Conservation (phyloP, 2,329 filamentous ascomycete genomes). For the Fusarium pseudoanthophilum region DNA sequence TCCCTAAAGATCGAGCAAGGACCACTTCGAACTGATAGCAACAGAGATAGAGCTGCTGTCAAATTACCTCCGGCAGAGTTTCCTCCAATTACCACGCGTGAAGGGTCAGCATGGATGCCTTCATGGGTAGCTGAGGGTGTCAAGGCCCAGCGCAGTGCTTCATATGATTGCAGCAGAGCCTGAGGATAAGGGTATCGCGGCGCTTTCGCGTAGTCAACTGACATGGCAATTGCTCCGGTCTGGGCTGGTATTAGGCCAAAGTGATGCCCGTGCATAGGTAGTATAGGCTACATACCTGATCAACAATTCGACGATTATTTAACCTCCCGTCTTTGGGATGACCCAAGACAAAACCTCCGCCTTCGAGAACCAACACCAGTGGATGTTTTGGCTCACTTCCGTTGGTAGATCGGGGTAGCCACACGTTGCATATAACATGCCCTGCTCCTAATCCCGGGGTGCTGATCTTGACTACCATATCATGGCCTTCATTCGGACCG, state of each 20-base stretch:
- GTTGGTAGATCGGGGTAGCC: not conserved
- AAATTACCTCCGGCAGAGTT: not conserved
- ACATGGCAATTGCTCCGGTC: not conserved
- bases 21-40: not conserved
- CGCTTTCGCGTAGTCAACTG: not conserved
- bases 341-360: not conserved
- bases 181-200: not conserved
- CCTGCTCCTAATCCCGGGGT: fast-evolving
- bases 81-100: not conserved
- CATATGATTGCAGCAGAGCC: not conserved
- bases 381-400: fast-evolving
- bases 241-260: fast-evolving
- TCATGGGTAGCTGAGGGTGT: fast-evolving
- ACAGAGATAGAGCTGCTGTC: not conserved
- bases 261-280: fast-evolving
- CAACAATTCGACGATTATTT: not conserved
- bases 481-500: not conserved
- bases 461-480: fast-evolving
- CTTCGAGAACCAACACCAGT: not conserved
- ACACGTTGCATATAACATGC: fast-evolving
- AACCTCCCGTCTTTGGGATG: not conserved
- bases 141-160: fast-evolving
- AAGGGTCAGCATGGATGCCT: not conserved
- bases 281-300: fast-evolving
- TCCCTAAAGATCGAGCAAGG: not conserved